Base-by-base conservation (phyloP, 192 early-diverging fungal species). In the Pilaira anomala region DNA sequence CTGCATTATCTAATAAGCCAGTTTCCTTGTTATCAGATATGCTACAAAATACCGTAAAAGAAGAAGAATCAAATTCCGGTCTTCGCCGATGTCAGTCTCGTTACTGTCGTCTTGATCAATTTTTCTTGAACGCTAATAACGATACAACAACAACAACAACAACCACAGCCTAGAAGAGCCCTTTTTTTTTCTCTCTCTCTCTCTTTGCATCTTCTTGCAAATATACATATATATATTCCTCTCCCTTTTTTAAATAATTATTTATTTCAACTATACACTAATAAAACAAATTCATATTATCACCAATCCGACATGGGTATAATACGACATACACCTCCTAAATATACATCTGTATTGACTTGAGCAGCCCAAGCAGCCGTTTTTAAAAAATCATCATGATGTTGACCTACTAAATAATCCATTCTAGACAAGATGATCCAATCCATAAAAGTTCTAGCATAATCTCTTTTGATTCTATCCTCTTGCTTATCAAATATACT, bases 291-390 rank as follows among this genome's bases (percentile, higher is more conserved):
- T 36, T 36, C 7, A 5, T 33, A 5, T 7, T 33, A 7, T 45
- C 13, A 58, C 56, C 56, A 58, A 21, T 58, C 40, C 3, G 56
- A 14, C 40, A 58, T 40, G 11, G 56, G 33, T 39, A 58, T 42
- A 6, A 58, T 39, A 24, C 39, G 19, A 42, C 56, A 58, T 1
- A 36, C 26, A 7, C 24, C 22, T 16, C 22, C 40, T 12, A 58
- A 33, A 18, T 49, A 19, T 14, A 68, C 14, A 44, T 62, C 66
- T 1, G 66, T 68, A 13, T 68, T 45, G 1, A 62, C 64, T 48
- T 72, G 70, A 54, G 70, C 70, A 24, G 60, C 70, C 70, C 70
- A 72, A 18, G 70, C 70, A 7, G 64, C 63, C 1, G 64, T 72
- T 36, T 53, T 55, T 2, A 62, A 49, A 48, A 62, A 65, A 3